Percentiles rank a stretch among this genome's conserved stretches.
Evolutionary conservation across 768 basidiomycete species (phyloP).

Genomic region (Galerina sulciceps): DNA sequence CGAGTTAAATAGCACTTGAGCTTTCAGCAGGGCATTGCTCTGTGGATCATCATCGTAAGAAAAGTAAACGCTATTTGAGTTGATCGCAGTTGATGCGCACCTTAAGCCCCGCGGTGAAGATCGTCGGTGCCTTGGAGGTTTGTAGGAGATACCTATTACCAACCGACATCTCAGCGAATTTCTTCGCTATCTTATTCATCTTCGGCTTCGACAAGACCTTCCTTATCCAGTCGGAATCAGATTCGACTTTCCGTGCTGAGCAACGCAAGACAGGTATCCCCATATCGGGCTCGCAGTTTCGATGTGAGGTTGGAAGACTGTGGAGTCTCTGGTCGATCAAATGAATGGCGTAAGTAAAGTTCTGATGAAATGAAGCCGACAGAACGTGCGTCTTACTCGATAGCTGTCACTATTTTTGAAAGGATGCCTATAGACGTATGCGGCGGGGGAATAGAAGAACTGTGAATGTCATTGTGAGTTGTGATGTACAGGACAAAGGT

Average conservation of each 20-base stretch:
- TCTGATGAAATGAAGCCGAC: neutral
- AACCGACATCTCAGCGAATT: slow-evolving; percentile 25
- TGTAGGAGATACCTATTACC: slow-evolving; percentile 32
- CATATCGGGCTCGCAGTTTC: slow-evolving; percentile 29
- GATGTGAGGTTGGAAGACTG: slow-evolving; percentile 28
- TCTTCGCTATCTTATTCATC: slow-evolving; percentile 22
- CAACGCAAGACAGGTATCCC: slow-evolving; percentile 30
- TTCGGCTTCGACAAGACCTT: slow-evolving; percentile 24
- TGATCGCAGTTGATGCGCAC: slow-evolving; percentile 2
- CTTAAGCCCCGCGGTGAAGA: slow-evolving; percentile 33
- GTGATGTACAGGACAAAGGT: no score
- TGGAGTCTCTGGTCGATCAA: slow-evolving; percentile 23
- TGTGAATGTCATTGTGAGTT: neutral
- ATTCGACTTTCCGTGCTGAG: slow-evolving; percentile 23
- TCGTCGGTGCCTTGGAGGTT: slow-evolving; percentile 33
- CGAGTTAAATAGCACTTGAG: slow-evolving; percentile 28
- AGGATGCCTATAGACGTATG: slow-evolving; percentile 35
- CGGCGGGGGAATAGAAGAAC: slow-evolving; percentile 30
- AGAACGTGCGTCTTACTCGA: slow-evolving; percentile 26
- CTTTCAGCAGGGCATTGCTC: slow-evolving; percentile 34
- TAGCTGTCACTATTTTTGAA: slow-evolving; percentile 31
- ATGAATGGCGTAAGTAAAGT: neutral
- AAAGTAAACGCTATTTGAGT: no score
- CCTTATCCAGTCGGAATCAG: slow-evolving; percentile 29
- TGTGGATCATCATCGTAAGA: slow-evolving; percentile 1